Evolutionary conservation across 2,329 filamentous ascomycete genomes (phyloP), one percentile per base, ranked within the genome.

Genomic region (Aureobasidium sp.): DNA sequence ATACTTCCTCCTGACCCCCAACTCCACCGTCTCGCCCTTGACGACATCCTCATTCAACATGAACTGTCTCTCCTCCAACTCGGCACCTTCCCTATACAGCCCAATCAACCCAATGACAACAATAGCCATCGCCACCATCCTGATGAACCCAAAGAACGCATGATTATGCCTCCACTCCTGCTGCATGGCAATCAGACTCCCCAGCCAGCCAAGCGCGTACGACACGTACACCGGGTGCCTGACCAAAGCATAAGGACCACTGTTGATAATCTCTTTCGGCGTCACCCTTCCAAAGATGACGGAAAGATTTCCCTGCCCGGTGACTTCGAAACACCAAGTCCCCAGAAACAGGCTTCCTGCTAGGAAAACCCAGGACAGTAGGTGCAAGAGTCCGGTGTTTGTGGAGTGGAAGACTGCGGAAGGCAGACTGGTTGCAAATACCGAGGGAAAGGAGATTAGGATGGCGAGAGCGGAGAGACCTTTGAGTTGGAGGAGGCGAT

Each of bases 261-360:
- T 40, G 10, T 45, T 43, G 53, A 61, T 50, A 9, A 61, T 42
- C 8, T 49, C 25, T 27, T 27, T 35, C 38, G 60, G 51, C 7
- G 50, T 61, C 3, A 57, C 49, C 7, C 25, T 37, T n/a, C 60
- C 60, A 33, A 57, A 61, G 33, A 61, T 61, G 40, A 61, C 38
- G 4, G 37, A 31, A 2, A 61, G 33, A 8, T 54, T 23, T 2
- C 60, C 50, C 17, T 31, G 51, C 0, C 43, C 33, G 4, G 51
- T 58, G 15, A 43, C 40, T 23, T 57, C 15, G 7, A 23, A 13
- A 11, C 49, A 57, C 60, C 60, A 61, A 1, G 17, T 15, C 13
- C 45, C 57, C 6, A 61, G 42, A 3, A 45, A 2, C 11, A 27
- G 11, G 17, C 51, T 40, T n/a, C 40, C 57, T 5, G 46, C 33